Evolutionary conservation across 345 rosid genomes (phyloP).

Genomic region (Arabidopsis arenosa): DNA sequence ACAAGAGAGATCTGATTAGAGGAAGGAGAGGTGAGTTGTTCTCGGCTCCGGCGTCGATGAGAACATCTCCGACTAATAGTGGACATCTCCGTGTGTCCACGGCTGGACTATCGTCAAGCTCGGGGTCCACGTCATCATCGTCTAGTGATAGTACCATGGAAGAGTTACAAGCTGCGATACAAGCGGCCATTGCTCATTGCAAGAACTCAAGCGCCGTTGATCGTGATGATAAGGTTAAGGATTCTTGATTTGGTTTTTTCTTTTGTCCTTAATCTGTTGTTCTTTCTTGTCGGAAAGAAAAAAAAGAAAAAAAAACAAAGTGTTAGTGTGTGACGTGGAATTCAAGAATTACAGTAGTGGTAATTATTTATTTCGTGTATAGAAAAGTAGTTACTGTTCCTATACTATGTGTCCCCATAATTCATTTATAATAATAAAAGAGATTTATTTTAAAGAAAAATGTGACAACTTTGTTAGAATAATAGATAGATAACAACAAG

Average conservation of each 20-base stretch:
- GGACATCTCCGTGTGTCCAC: conserved; percentile 53
- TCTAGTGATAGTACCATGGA: conserved; percentile 85
- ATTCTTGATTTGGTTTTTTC: conserved; percentile 42
- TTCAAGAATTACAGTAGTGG: conserved; percentile 21
- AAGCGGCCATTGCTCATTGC: conserved; percentile 98
- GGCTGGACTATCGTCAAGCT: conserved; percentile 49
- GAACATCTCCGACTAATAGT: conserved; percentile 84
- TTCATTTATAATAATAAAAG: conserved; percentile 13
- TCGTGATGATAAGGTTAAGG: conserved; percentile 44
- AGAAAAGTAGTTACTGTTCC: conserved; percentile 22
- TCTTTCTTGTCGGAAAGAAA: conserved; percentile 31
- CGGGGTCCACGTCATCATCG: conserved; percentile 50
- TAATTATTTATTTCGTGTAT: conserved; percentile 23
- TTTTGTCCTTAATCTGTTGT: conserved; percentile 34
- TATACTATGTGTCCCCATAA: conserved; percentile 24
- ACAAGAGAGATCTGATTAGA: conserved; percentile 46
- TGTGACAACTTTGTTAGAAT: conserved; percentile 24
- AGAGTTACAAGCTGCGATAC: conserved; percentile 94
- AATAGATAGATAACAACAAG: conserved; percentile 33
- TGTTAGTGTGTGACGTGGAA: conserved; percentile 40
- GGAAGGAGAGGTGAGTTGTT: conserved; percentile 57
- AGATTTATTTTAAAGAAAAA: neutral
- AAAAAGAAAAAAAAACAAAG: neutral
- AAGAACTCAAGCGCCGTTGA: conserved; percentile 77
- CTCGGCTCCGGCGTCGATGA: conserved; percentile 94